Percentiles rank a stretch among this genome's conserved stretches.
Conservation (phyloP, 2,329 filamentous ascomycete genomes). For the Penicillium sp. region DNA sequence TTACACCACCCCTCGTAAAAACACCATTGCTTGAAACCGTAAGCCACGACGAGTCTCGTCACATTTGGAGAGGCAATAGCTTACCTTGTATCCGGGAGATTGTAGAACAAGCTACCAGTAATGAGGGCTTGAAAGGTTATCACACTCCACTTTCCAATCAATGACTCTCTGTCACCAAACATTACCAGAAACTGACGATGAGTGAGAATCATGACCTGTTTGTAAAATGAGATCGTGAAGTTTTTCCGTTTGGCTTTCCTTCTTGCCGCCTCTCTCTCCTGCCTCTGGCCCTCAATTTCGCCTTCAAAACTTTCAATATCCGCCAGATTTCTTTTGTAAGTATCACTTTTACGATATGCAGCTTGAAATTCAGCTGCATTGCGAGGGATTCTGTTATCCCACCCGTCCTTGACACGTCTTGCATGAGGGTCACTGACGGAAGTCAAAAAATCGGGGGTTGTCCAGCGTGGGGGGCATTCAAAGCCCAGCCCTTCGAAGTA, state of each 20-base stretch:
- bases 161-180: slow-evolving; percentile 45
- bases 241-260: slow-evolving; percentile 42
- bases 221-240: slow-evolving; percentile 45
- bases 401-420: slow-evolving; percentile 48
- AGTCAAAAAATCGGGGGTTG: slow-evolving; percentile 67
- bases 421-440: slow-evolving; percentile 60
- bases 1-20: slow-evolving; percentile 52
- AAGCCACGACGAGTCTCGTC: not conserved
- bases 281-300: slow-evolving; percentile 36
- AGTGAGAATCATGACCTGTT: slow-evolving; percentile 47
- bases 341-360: slow-evolving; percentile 43
- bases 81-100: slow-evolving; percentile 44
- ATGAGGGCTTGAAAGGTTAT: slow-evolving; percentile 41
- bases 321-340: slow-evolving; percentile 35
- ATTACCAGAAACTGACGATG: slow-evolving; percentile 48
- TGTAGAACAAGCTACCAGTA: slow-evolving; percentile 46
- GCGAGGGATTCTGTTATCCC: slow-evolving; percentile 49
- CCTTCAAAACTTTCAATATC: slow-evolving; percentile 50
- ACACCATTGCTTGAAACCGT: slow-evolving; percentile 40
- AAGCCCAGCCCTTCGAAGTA: slow-evolving; percentile 69
- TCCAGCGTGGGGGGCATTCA: slow-evolving; percentile 61
- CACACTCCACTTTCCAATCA: slow-evolving; percentile 46
- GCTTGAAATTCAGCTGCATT: slow-evolving; percentile 49
- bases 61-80: no score
- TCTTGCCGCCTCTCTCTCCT: slow-evolving; percentile 35